These are phyloP conservation scores for Suillus subalutaceus DNA, from an alignment of 768 basidiomycete species.

Conservation along the genomic window DNA sequence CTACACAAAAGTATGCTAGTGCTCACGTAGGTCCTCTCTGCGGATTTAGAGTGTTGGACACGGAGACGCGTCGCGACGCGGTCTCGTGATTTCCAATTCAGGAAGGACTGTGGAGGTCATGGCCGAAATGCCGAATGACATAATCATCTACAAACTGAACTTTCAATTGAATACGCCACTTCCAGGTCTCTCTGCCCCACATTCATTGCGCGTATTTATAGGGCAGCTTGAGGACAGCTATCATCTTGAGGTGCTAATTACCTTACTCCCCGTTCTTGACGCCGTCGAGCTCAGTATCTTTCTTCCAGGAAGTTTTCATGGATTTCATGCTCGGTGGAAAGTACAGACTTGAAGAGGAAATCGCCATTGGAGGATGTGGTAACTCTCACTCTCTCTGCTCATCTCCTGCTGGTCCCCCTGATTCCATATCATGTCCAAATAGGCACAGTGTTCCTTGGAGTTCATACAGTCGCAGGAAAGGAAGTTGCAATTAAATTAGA, in stretches of 20 bases:
- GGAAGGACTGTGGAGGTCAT: background rate
- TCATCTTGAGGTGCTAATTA: background rate
- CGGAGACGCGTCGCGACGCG: slow-evolving; percentile 26
- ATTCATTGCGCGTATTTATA: background rate
- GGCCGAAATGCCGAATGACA: slow-evolving; percentile 22
- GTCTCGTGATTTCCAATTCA: slow-evolving; percentile 28
- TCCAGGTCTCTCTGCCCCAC: slow-evolving; percentile 11
- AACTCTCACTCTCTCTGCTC: slow-evolving; percentile 11
- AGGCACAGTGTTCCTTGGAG: slow-evolving; percentile 80
- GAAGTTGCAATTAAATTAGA: slow-evolving; percentile 86
- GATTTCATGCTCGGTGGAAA: slow-evolving; percentile 67
- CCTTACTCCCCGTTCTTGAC: background rate
- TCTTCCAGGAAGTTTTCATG: slow-evolving; percentile 20
- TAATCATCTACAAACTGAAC: slow-evolving; percentile 25
- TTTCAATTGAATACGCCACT: slow-evolving; percentile 9
- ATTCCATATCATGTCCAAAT: slow-evolving; percentile 16
- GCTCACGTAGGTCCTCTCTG: background rate
- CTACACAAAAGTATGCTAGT: background rate
- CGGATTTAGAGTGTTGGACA: too few species aligned
- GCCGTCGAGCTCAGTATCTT: background rate
- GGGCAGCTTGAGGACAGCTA: background rate
- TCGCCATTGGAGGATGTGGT: slow-evolving; percentile 83
- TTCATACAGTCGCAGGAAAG: slow-evolving; percentile 80
- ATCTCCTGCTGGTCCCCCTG: slow-evolving; percentile 5
- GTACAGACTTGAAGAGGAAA: slow-evolving; percentile 78